A percentile compares a stretch with the other conserved stretches of the same genome.
These are phyloP conservation scores for Aspergillus oerlinghausenensis DNA, from an alignment of 2,329 filamentous ascomycete species.

Conservation along the genomic window DNA sequence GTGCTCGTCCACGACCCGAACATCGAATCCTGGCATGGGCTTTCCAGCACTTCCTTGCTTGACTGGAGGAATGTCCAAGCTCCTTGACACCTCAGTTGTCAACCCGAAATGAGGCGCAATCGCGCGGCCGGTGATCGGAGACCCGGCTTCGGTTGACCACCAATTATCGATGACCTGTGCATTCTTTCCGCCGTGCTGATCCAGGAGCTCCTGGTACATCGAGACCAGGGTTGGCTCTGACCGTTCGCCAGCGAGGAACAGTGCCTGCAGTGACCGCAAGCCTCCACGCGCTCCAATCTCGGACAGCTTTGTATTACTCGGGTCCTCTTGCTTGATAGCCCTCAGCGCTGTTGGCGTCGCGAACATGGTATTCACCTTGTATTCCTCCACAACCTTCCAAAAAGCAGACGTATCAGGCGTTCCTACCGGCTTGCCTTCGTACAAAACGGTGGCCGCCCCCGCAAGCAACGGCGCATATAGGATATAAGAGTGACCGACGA, in stretches of 20 bases:
- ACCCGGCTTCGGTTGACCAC: constrained; percentile 69
- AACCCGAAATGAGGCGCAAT: constrained; percentile 55
- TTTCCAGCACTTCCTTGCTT: constrained; percentile 66
- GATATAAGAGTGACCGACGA: constrained; percentile 81
- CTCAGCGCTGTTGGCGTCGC: constrained; percentile 84
- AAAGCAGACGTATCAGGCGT: constrained; percentile 84
- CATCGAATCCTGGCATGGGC: constrained; percentile 86
- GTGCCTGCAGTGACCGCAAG: constrained; percentile 20
- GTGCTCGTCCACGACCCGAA: constrained; percentile 77
- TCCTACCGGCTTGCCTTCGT: constrained; percentile 90
- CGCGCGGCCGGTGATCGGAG: constrained; percentile 63
- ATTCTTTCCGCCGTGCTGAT: constrained; percentile 58
- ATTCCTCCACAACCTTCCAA: constrained; percentile 80
- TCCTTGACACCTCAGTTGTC: constrained; percentile 14
- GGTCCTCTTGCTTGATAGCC: constrained; percentile 82
- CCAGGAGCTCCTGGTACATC: constrained; percentile 73
- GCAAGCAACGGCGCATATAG: constrained; percentile 81
- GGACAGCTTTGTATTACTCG: constrained; percentile 63
- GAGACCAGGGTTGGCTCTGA: constrained; percentile 81
- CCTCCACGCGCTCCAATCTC: constrained; percentile 67
- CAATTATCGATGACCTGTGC: constrained; percentile 66
- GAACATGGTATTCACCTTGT: constrained; percentile 78
- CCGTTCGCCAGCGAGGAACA: constrained; percentile 85
- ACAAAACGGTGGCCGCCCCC: constrained; percentile 80
- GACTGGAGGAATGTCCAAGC: neutral